These are phyloP conservation scores for Leccinum arenicola DNA, from an alignment of 768 basidiomycete genomes.

Conservation along the genomic window DNA sequence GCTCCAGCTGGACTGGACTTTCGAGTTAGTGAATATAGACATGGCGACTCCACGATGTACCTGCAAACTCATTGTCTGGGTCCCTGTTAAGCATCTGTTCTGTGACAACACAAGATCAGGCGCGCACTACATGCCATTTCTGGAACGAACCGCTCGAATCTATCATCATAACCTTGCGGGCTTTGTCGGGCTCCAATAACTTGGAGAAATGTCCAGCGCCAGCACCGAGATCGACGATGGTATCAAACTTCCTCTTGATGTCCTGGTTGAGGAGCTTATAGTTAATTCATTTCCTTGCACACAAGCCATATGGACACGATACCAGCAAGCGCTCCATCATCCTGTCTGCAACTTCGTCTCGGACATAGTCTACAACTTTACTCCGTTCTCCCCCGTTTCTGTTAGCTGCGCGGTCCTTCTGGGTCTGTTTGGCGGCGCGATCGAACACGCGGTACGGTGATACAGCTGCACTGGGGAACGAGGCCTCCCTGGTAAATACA, in stretches of 20 bases:
- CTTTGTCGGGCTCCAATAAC: constrained; percentile 65
- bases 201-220: constrained; percentile 92
- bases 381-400: constrained; percentile 58
- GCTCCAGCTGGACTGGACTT: constrained; percentile 65
- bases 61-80: constrained; percentile 74
- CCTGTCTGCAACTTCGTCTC: constrained; percentile 85
- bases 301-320: constrained; percentile 18
- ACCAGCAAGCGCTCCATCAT: constrained; percentile 91
- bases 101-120: constrained; percentile 31
- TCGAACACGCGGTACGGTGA: constrained; percentile 81
- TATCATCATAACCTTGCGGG: constrained; percentile 75
- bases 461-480: constrained; percentile 35
- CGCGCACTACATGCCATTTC: not conserved
- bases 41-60: constrained; percentile 37
- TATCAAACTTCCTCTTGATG: constrained; percentile 78
- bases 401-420: constrained; percentile 71
- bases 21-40: constrained; percentile 1
- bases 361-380: constrained; percentile 84
- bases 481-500: constrained; percentile 48
- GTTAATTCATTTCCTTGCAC: constrained; percentile 3
- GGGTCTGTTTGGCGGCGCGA: constrained; percentile 68
- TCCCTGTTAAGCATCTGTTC: constrained; percentile 75
- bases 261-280: constrained; percentile 53
- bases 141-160: constrained; percentile 74
- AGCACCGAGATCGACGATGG: constrained; percentile 83